Conservation (phyloP, 805 yeast species). For the Nakazawaea peltata region DNA sequence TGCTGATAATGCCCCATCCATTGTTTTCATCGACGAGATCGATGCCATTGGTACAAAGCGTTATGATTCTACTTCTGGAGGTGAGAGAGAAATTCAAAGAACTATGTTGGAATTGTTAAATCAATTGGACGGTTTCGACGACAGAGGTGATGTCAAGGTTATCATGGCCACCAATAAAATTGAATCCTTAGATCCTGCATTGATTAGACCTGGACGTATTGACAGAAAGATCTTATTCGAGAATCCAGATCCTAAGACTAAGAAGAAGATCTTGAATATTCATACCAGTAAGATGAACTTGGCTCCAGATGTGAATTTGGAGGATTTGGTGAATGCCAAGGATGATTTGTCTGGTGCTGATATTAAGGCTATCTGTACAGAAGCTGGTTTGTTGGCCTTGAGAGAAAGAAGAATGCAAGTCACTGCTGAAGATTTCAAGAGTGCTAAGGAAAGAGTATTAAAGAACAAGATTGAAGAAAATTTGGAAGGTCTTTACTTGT, state of each 20-base stretch:
- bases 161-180: slow-evolving; percentile 97
- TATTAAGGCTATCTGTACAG: slow-evolving; percentile 95
- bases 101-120: slow-evolving; percentile 94
- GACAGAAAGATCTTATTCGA: slow-evolving; percentile 94
- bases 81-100: slow-evolving; percentile 95
- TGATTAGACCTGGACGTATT: slow-evolving; percentile 94
- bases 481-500: slow-evolving; percentile 86
- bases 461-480: slow-evolving; percentile 96
- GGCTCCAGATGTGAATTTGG: slow-evolving; percentile 80
- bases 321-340: slow-evolving; percentile 80
- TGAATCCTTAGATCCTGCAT: slow-evolving; percentile 91
- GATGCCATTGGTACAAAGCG: slow-evolving; percentile 99
- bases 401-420: slow-evolving; percentile 98
- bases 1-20: slow-evolving; percentile 96
- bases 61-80: slow-evolving; percentile 87
- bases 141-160: slow-evolving; percentile 94
- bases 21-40: slow-evolving; percentile 96
- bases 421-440: slow-evolving; percentile 85
- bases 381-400: slow-evolving; percentile 91
- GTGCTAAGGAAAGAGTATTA: slow-evolving; percentile 90
- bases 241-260: slow-evolving; percentile 88
- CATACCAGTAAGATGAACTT: slow-evolving; percentile 93
- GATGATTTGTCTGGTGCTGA: slow-evolving; percentile 97
- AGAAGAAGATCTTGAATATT: slow-evolving; percentile 85
- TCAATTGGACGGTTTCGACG: slow-evolving; percentile 96